Evolutionary conservation across 164 flowering plant genomes (phyloP).

Genomic region (Macadamia tetraphylla): DNA sequence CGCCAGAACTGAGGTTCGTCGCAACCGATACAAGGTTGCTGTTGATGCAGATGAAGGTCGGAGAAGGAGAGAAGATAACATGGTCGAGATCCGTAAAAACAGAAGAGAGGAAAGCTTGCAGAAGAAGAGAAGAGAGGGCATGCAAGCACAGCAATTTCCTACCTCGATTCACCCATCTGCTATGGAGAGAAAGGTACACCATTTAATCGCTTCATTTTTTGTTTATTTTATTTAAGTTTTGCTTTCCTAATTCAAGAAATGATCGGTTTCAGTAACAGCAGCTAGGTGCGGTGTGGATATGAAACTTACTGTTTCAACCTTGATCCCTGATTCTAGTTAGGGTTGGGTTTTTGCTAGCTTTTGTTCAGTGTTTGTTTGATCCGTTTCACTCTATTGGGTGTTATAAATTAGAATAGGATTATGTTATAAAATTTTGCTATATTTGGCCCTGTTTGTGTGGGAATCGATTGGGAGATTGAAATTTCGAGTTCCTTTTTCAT

Average conservation of each 20-base stretch:
- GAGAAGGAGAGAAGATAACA: constrained; percentile 66
- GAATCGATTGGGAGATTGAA: background rate
- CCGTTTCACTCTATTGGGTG: background rate
- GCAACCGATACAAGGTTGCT: constrained; percentile 80
- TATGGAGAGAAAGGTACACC: constrained; percentile 49
- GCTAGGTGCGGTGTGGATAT: background rate
- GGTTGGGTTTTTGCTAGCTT: background rate
- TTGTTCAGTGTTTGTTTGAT: background rate
- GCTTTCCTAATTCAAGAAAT: background rate
- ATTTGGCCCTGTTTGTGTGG: background rate
- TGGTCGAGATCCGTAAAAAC: constrained; percentile 81
- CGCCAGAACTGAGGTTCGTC: constrained; percentile 64
- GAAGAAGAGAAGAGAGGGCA: constrained; percentile 74
- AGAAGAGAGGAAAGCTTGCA: constrained; percentile 61
- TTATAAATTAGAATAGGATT: background rate
- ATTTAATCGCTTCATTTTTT: no score
- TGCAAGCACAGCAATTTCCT: constrained; percentile 42
- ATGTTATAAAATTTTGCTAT: background rate
- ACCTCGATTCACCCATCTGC: constrained; percentile 29
- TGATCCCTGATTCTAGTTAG: constrained; percentile 1
- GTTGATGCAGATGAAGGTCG: constrained; percentile 84
- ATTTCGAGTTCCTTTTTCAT: background rate
- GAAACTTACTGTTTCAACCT: background rate
- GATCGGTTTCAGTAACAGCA: background rate
- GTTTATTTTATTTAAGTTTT: background rate